Conservation (phyloP, 2,329 filamentous ascomycete genomes). For the Epichloe festucae region DNA sequence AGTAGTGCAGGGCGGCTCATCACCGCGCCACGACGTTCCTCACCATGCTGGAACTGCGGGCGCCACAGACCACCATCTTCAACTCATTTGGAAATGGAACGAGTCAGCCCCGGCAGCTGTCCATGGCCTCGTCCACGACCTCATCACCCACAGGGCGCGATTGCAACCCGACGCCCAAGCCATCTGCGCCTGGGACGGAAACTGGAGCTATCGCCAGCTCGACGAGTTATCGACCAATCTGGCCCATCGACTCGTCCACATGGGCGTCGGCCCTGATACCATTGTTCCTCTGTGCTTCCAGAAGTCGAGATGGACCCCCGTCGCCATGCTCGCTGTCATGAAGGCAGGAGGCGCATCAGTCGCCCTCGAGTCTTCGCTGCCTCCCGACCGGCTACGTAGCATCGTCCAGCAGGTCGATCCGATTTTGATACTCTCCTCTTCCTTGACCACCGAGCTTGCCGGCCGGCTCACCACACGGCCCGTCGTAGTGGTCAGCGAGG, state of each 20-base stretch:
- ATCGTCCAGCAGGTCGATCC: conserved; percentile 10
- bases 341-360: conserved; percentile 4
- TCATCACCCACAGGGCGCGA: conserved; percentile 8
- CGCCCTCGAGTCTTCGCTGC: conserved; percentile 8
- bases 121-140: conserved; percentile 10
- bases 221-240: conserved; percentile 6
- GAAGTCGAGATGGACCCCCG: conserved; percentile 5
- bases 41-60: not conserved
- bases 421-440: conserved; percentile 9
- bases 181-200: conserved; percentile 14
- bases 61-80: not conserved
- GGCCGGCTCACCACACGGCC: conserved; percentile 8
- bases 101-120: conserved; percentile 2
- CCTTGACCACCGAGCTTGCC: conserved; percentile 3
- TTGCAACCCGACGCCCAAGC: conserved; percentile 8
- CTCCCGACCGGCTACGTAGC: conserved; percentile 7
- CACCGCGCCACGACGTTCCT: not conserved
- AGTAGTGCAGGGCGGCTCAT: not conserved
- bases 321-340: conserved; percentile 3
- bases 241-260: conserved; percentile 3
- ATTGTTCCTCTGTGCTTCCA: conserved; percentile 3
- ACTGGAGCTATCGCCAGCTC: conserved; percentile 12
- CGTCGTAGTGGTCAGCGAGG: not conserved
- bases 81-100: conserved; percentile 11
- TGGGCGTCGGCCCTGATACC: conserved; percentile 3